These are phyloP conservation scores for Sonneratia caseolaris DNA, from an alignment of 345 rosid genomes.

Conservation along the genomic window DNA sequence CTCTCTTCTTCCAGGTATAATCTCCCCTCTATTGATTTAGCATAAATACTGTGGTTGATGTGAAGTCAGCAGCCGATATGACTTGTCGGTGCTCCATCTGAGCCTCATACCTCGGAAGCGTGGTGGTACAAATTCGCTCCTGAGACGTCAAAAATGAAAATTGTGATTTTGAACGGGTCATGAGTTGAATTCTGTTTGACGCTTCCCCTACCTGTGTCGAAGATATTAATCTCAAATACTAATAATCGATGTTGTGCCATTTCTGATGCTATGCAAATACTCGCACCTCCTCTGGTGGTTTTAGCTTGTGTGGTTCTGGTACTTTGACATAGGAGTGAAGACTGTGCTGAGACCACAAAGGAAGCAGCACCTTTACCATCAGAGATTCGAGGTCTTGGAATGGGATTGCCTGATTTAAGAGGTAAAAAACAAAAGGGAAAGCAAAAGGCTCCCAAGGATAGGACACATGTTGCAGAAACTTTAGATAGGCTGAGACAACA, in stretches of 20 bases:
- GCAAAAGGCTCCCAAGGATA: conserved; percentile 47
- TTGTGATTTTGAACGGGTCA: not conserved
- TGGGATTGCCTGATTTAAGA: conserved; percentile 87
- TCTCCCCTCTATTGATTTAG: not conserved
- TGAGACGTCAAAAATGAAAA: not conserved
- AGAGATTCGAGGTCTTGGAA: conserved; percentile 79
- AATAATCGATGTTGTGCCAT: not conserved
- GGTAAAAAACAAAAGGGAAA: conserved; percentile 70
- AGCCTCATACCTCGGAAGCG: not conserved
- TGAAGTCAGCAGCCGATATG: not conserved
- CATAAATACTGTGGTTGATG: not conserved
- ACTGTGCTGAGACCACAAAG: conserved; percentile 25
- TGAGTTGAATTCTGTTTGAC: not conserved
- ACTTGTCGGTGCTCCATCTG: not conserved
- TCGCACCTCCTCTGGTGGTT: too few relatives aligned
- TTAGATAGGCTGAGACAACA: conserved; percentile 80
- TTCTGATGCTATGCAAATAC: not conserved
- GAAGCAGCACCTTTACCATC: conserved; percentile 35
- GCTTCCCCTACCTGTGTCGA: too few relatives aligned
- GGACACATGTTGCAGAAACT: conserved; percentile 64
- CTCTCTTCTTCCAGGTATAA: conserved; percentile 30
- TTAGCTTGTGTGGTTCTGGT: too few relatives aligned
- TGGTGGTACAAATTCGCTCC: not conserved
- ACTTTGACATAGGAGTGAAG: conserved; percentile 26
- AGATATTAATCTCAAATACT: not conserved